Conservation (phyloP, 164 flowering plant species). For the Vitis cinerea region DNA sequence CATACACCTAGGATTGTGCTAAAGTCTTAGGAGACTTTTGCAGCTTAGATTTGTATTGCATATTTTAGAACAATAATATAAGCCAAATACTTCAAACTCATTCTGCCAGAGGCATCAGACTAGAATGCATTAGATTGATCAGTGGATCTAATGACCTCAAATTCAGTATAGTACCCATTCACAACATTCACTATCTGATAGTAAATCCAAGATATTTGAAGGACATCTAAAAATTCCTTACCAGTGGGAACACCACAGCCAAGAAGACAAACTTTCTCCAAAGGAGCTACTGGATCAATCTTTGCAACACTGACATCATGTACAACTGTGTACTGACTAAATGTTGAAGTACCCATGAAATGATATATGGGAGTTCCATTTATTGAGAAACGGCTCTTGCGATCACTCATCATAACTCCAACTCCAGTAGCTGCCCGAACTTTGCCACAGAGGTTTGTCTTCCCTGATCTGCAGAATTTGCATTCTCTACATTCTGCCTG, state of each 20-base stretch:
- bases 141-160: too few relatives aligned
- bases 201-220: background rate
- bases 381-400: constrained; percentile 86
- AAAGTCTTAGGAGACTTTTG: too few relatives aligned
- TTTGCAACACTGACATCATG: constrained; percentile 99
- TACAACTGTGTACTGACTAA: constrained; percentile 95
- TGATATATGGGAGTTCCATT: constrained; percentile 93
- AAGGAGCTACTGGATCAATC: constrained; percentile 88
- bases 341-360: constrained; percentile 99
- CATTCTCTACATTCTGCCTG: constrained; percentile 97
- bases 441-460: constrained; percentile 97
- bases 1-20: too few relatives aligned
- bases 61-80: too few relatives aligned
- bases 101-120: too few relatives aligned
- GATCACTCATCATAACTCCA: constrained; percentile 94
- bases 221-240: constrained; percentile 15
- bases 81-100: too few relatives aligned
- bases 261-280: constrained; percentile 95
- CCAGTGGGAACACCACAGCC: constrained; percentile 99
- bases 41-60: too few relatives aligned
- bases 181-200: background rate
- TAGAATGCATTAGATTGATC: too few relatives aligned
- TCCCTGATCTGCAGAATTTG: constrained; percentile 96
- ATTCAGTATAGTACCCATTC: too few relatives aligned
- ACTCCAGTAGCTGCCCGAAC: constrained; percentile 90